These are phyloP conservation scores for Aleurites moluccanus DNA, from an alignment of 441 rosid genomes.

Conservation along the genomic window DNA sequence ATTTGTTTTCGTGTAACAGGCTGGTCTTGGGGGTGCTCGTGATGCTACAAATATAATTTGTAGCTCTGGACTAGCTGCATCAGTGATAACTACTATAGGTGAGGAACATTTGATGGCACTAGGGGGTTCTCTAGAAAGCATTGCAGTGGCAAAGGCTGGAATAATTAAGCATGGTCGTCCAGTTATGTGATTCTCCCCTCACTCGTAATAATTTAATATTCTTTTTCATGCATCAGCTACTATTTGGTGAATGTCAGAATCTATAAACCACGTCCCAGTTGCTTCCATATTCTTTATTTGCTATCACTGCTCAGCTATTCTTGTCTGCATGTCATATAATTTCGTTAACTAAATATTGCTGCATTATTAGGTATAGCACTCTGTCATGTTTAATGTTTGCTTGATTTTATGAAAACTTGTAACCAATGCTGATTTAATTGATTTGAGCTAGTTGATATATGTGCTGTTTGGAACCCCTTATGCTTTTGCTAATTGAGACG, in stretches of 20 bases:
- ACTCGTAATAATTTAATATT: not conserved
- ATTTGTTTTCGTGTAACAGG: slow-evolving; percentile 39
- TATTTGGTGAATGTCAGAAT: not conserved
- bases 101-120: slow-evolving; percentile 82
- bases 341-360: not conserved
- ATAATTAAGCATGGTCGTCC: slow-evolving; percentile 70
- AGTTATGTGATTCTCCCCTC: slow-evolving; percentile 67
- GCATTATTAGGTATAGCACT: not conserved
- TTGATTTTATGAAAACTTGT: not conserved
- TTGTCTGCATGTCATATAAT: not conserved
- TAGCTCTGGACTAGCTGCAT: slow-evolving; percentile 59
- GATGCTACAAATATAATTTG: slow-evolving; percentile 82
- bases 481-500: not conserved
- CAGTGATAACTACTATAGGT: slow-evolving; percentile 78
- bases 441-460: not conserved
- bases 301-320: not conserved
- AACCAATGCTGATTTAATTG: not conserved
- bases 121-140: slow-evolving; percentile 85
- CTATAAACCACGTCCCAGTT: not conserved
- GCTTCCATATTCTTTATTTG: slow-evolving; percentile 5
- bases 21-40: slow-evolving; percentile 89
- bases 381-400: no score
- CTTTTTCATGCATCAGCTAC: not conserved
- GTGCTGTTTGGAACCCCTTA: not conserved
- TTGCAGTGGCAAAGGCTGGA: slow-evolving; percentile 86